Base-by-base conservation (phyloP, 805 yeast species). In the Dipodascus geniculatus region DNA sequence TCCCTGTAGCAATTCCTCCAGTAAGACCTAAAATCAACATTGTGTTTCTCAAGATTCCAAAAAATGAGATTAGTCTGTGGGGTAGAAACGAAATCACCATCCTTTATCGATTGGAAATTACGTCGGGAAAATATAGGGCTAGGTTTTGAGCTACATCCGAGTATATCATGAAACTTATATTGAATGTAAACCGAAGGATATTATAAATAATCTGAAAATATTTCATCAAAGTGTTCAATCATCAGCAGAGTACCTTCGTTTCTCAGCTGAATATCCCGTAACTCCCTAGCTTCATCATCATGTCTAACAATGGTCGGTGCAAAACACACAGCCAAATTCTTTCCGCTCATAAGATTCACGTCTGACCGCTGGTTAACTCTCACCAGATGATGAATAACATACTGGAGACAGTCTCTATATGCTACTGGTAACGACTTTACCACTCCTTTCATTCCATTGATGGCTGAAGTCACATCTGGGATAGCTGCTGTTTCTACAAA, bases 1-100 rank as follows among this genome's bases (percentile, higher is more conserved):
- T 93, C 2, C 99, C 99, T n/a, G 93, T 78, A 3, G 96, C 96
- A 51, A 93, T 93, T 1, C 97, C 96, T 1, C 99, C 99, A 0
- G 99, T 93, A n/a, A 93, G 76, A 1, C 99, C 99, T 3, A 93
- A 77, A 31, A 93, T 76, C 48, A 93, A 76, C 99, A 93, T 91
- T 23, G 11, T 54, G 28, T 28, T n/a, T n/a, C n/a, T n/a, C n/a
- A 28, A 28, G 11, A 11, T 28, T 28, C 33, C 33, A 28, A 28
- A 28, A 28, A 28, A 28, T 28, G 33, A 28, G 6, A 28, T 6
- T 28, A n/a, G 6, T 28, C 33, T 28, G 33, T 28, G 33, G 33
- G 33, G 33, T 28, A 28, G 33, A 28, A 11, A 28, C 33, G 11
- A 28, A 28, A 28, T 28, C 11, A 28, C 11, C 11, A 28, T 6